A percentile compares a stretch with the other conserved stretches of the same genome.
These are phyloP conservation scores for Kluyveromyces sp. DNA, from an alignment of 1,139 yeast genomes.

Conservation along the genomic window DNA sequence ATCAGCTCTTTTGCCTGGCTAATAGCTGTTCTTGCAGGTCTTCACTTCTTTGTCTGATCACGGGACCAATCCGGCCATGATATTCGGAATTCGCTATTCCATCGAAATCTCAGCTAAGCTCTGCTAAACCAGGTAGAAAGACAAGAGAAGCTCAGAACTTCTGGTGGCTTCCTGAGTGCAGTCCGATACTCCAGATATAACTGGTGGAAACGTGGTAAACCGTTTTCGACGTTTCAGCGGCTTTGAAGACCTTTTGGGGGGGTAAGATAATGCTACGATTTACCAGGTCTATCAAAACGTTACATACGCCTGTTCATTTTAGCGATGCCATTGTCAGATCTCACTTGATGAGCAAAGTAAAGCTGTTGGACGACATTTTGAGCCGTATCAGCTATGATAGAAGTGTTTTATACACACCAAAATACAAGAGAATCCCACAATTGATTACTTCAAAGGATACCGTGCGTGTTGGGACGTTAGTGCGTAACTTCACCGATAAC, in stretches of 20 bases:
- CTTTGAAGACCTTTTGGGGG: too few species aligned
- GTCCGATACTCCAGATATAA: too few species aligned
- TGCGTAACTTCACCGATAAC: constrained; percentile 20
- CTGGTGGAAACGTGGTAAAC: too few species aligned
- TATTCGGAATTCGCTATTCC: too few species aligned
- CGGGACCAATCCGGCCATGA: too few species aligned
- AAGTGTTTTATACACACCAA: constrained; percentile 21
- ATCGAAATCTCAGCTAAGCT: neutral
- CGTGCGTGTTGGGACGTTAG: constrained; percentile 17
- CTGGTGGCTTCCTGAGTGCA: too few species aligned
- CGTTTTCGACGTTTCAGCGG: too few species aligned
- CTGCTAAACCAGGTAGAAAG: neutral
- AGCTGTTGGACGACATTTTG: constrained; percentile 19
- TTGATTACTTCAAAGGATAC: constrained; percentile 21
- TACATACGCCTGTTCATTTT: constrained; percentile 23
- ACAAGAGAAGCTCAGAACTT: constrained; percentile 3
- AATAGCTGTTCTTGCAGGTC: too few species aligned
- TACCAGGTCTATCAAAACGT: constrained; percentile 17
- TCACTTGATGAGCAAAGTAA: constrained; percentile 16
- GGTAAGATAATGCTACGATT: constrained; percentile 4
- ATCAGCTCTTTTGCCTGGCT: too few species aligned
- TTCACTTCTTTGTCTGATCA: too few species aligned
- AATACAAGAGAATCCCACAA: constrained; percentile 21
- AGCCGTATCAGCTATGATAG: constrained; percentile 19
- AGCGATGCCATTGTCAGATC: constrained; percentile 3